Conservation (phyloP, 2,329 filamentous ascomycete genomes). For the Fusarium virguliforme region DNA sequence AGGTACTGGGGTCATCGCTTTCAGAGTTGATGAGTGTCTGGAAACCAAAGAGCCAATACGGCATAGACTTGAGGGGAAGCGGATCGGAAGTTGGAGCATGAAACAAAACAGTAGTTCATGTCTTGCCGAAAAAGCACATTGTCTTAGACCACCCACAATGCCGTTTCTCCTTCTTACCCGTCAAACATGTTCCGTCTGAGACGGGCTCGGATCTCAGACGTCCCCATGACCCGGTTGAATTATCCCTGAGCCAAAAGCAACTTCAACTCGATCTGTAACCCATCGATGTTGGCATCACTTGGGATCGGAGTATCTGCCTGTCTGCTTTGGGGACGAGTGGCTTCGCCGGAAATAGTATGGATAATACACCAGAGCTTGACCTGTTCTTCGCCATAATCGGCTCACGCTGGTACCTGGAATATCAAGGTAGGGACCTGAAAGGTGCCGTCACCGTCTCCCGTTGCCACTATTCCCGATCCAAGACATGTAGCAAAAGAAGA, state of each 20-base stretch:
- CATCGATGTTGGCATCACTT: neutral
- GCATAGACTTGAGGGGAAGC: neutral
- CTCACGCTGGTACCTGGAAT: too few species aligned
- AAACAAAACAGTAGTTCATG: neutral
- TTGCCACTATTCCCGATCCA: neutral
- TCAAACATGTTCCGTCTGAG: neutral
- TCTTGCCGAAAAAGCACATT: neutral
- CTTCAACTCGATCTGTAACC: neutral
- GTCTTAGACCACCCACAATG: neutral
- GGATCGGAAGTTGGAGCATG: neutral
- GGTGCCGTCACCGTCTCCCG: neutral
- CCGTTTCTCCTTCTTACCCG: neutral
- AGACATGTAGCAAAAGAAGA: constrained; percentile 2
- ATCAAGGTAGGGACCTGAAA: too few species aligned
- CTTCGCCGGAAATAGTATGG: too few species aligned
- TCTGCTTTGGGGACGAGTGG: too few species aligned
- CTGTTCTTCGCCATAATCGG: too few species aligned
- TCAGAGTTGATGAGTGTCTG: neutral
- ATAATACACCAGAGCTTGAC: too few species aligned
- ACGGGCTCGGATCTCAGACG: neutral
- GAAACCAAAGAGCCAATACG: neutral
- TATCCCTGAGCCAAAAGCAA: neutral
- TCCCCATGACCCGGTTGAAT: neutral
- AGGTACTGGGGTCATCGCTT: neutral
- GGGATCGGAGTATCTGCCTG: neutral